Percentiles rank a stretch among this genome's conserved stretches.
Evolutionary conservation across 1,284 basidiomycete genomes (phyloP).

Genomic region (Fereydounia khargensis): DNA sequence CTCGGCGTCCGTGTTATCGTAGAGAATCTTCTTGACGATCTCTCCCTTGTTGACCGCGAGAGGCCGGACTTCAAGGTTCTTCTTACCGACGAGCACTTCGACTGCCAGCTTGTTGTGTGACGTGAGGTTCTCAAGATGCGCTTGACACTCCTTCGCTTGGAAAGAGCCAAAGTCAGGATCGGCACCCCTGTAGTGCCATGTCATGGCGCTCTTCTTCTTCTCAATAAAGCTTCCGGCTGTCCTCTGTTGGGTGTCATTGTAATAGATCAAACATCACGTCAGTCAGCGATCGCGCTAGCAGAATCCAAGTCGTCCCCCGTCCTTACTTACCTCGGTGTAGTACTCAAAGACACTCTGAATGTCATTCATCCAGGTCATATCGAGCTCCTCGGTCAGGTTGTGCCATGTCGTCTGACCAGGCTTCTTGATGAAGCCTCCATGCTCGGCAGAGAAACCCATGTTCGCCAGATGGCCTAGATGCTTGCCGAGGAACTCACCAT

Average conservation of each 20-base stretch:
- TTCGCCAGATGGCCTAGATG: slow-evolving; percentile 81
- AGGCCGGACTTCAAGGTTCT: slow-evolving; percentile 95
- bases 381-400: slow-evolving; percentile 84
- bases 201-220: slow-evolving; percentile 92
- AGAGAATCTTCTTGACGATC: slow-evolving; percentile 90
- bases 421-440: slow-evolving; percentile 85
- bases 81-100: slow-evolving; percentile 71
- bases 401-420: slow-evolving; percentile 71
- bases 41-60: slow-evolving; percentile 96
- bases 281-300: no score
- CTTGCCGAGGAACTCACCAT: slow-evolving; percentile 83
- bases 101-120: slow-evolving; percentile 54
- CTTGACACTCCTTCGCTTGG: slow-evolving; percentile 80
- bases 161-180: slow-evolving; percentile 86
- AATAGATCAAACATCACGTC: no score
- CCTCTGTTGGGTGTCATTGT: no score
- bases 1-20: slow-evolving; percentile 86
- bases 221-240: slow-evolving; percentile 95
- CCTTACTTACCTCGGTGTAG: slow-evolving; percentile 73
- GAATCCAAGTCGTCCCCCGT: background rate
- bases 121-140: slow-evolving; percentile 80
- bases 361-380: slow-evolving; percentile 98
- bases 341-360: slow-evolving; percentile 93
- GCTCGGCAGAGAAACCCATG: slow-evolving; percentile 91
- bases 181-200: slow-evolving; percentile 91